phyloP scores from a whole-genome alignment of 2,329 filamentous ascomycete species.

The Fusarium sambucinum region DNA sequence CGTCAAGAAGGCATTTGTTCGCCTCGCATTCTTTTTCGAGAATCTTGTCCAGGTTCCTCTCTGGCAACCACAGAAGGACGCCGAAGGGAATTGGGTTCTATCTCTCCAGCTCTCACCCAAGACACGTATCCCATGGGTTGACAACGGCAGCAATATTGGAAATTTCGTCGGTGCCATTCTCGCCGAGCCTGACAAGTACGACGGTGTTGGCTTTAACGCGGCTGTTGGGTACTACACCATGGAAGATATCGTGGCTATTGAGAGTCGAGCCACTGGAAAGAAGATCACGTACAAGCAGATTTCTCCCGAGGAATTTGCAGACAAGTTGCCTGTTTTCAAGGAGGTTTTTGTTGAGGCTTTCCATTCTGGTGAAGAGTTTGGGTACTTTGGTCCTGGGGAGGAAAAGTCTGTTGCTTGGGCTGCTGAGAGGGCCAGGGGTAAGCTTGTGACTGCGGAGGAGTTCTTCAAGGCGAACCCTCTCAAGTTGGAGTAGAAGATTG shows the following conservation, averaged over 20 bases:
- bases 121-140: constrained; percentile 58
- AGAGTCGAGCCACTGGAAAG: constrained; percentile 57
- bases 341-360: constrained; percentile 30
- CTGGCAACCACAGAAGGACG: constrained; percentile 48
- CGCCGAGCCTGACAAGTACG: constrained; percentile 56
- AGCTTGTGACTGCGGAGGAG: constrained; percentile 40
- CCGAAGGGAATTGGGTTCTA: constrained; percentile 49
- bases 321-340: constrained; percentile 17
- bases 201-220: constrained; percentile 59
- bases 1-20: constrained; percentile 58
- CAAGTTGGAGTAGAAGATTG: constrained; percentile 7
- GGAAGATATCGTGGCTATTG: constrained; percentile 54
- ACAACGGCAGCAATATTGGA: constrained; percentile 59
- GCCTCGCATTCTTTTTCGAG: constrained; percentile 58
- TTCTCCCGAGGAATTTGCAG: constrained; percentile 34
- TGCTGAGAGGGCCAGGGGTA: constrained; percentile 36
- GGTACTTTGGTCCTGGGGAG: constrained; percentile 39
- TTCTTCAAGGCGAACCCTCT: constrained; percentile 36
- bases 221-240: constrained; percentile 56
- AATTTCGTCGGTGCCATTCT: constrained; percentile 58
- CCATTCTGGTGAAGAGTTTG: constrained; percentile 34
- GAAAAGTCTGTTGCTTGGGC: constrained; percentile 41
- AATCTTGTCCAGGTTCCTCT: constrained; percentile 50
- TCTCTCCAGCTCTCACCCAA: constrained; percentile 37
- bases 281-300: constrained; percentile 43